Evolutionary conservation across 2,329 filamentous ascomycete genomes (phyloP), one percentile per base, ranked within the genome.

Genomic region (Akanthomyces dipterigenus): DNA sequence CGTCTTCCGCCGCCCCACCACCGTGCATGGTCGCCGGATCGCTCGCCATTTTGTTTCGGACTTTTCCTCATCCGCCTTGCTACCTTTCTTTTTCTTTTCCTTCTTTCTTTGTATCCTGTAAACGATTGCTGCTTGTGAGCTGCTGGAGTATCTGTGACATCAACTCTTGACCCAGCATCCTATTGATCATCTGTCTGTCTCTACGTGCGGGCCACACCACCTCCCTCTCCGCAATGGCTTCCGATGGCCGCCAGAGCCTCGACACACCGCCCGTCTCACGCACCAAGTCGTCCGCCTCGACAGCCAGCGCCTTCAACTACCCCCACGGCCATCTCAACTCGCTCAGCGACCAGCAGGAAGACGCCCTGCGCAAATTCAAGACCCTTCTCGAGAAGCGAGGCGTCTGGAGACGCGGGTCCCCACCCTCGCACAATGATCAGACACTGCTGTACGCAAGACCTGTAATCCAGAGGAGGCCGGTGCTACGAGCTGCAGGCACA

Each of bases 291-390:
- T 67, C 72, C 7, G 65, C 69, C 20, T 71, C 69, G 7, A 68
- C 69, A 9, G 61, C 66, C 49, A 67, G 67, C 62, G 77, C 78
- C 48, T 70, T 78, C 66, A 81, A 80, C 65, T 93, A 89, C 73
- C 89, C 89, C 2, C 77, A 83, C 54, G 92, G 91, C n/a, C 92
- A 96, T 72, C 78, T 93, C 50, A 88, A 91, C 54, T 88, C 93
- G 74, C 80, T 97, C 63, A 90, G 79, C 28, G 77, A 81, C 22
- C 79, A 83, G 55, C 89, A 97, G 76, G 81, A 86, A 66, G 76
- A 80, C 34, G 85, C 87, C 20, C 80, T 97, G 55, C 73, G 76
- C 26, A 80, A 84, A 46, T 96, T 97, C 81, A 96, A 93, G 78
- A 71, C 73, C 12, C 71, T 88, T 42, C 81, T 90, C 38, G 77